Base-by-base conservation (phyloP, 331 rosid genomes). In the Arachis monticola region DNA sequence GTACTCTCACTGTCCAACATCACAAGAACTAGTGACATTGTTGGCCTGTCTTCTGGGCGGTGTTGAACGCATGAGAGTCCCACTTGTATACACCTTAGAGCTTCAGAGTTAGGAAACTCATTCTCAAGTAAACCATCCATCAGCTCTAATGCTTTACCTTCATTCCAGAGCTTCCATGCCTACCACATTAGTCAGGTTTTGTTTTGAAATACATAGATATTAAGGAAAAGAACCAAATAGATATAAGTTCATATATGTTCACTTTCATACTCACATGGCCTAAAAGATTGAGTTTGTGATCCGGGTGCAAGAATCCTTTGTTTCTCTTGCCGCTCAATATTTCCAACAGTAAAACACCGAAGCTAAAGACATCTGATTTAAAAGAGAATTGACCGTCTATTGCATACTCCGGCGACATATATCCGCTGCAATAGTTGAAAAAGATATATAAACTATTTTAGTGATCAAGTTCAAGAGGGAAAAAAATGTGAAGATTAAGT, bases 91-190 rank as follows among this genome's bases (percentile, higher is more conserved):
- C 74, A 83, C 63, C 82, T 67, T 10, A 61, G 11, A 44, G 62
- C 83, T 41, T 58, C 83, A 17, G 46, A 3, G 41, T 22, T 12
- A 0, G 70, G 10, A 55, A 75, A 66, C 40, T 77, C 10, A 55
- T 57, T 59, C 40, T 68, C 81, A 8, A 85, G 59, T 14, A 80
- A 12, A 44, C 76, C 64, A 56, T 85, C 89, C 72, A 82, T 82
- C 53, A 85, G 2, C 63, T 80, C 87, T 63, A 80, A 17, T n/a
- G 77, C 69, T 74, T 77, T 80, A 0, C 47, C 75, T 80, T 82
- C 89, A 56, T 62, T 77, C 87, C 89, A 82, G 55, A 80, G 69
- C 76, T 85, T 82, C 89, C 89, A 82, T 74, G 87, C 87, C 89
- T 82, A 57, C 30, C 47, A 80, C 40, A 76, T 17, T 17, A 17